Percentiles rank a stretch among this genome's conserved stretches.
Evolutionary conservation across 768 basidiomycete genomes (phyloP).

Genomic region (Lanmaoa pseudosensibilis): DNA sequence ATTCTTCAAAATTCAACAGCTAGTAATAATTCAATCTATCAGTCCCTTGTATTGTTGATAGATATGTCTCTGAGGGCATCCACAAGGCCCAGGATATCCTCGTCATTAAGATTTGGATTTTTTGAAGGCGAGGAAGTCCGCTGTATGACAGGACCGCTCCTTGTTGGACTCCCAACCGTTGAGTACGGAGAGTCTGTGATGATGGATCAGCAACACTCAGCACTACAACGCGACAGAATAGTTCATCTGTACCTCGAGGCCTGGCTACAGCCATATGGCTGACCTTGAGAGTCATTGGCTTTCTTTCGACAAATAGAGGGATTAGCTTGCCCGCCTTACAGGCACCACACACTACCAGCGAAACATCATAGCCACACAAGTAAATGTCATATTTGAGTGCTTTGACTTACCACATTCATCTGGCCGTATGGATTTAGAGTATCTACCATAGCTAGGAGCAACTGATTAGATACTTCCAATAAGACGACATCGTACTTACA

Average conservation of each 20-base stretch:
- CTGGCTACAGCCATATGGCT: constrained; percentile 46
- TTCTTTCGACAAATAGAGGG: constrained; percentile 52
- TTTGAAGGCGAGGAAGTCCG: background rate
- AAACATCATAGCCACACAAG: background rate
- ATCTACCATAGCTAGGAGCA: constrained; percentile 62
- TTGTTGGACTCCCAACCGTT: background rate
- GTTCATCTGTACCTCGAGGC: constrained; percentile 41
- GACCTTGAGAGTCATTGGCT: constrained; percentile 36
- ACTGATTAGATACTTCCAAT: constrained; percentile 4
- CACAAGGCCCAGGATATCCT: constrained; percentile 11
- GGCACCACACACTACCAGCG: constrained; percentile 56
- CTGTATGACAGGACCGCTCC: background rate
- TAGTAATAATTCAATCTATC: background rate
- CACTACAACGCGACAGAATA: background rate
- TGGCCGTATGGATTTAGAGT: constrained; percentile 69
- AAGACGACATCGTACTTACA: constrained; percentile 39
- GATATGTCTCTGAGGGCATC: constrained; percentile 12
- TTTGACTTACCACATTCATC: constrained; percentile 57
- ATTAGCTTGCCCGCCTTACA: constrained; percentile 61
- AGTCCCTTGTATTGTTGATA: constrained; percentile 1
- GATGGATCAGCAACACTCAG: background rate
- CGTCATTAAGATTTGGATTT: background rate
- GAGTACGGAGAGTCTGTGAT: constrained; percentile 18
- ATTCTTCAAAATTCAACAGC: background rate
- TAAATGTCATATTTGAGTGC: background rate